Evolutionary conservation across 768 basidiomycete species (phyloP).

Genomic region (Tephrocybe sp.): DNA sequence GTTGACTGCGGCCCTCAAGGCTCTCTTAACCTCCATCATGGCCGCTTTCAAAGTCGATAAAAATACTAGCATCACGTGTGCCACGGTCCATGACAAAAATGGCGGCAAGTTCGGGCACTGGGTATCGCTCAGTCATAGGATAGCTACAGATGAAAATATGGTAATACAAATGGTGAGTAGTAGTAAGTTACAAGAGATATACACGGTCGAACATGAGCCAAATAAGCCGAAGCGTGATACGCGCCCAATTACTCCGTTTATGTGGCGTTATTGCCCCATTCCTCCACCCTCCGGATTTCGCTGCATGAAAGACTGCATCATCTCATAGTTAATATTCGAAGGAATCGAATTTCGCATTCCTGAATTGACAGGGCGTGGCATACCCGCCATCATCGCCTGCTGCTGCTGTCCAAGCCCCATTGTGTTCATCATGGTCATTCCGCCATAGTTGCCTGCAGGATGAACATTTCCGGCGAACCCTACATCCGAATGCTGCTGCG

Average conservation of each 20-base stretch:
- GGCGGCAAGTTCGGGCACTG: neutral
- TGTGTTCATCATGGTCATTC: conserved; percentile 23
- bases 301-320: conserved; percentile 45
- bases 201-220: too few species aligned
- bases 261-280: conserved; percentile 10
- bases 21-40: neutral
- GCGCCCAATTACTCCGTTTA: too few species aligned
- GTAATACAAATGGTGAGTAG: neutral
- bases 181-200: conserved; percentile 5
- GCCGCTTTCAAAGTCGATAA: neutral
- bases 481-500: conserved; percentile 17
- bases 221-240: too few species aligned
- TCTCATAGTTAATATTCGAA: conserved; percentile 35
- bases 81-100: neutral
- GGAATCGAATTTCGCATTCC: conserved; percentile 17
- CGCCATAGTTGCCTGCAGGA: conserved; percentile 7
- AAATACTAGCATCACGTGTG: conserved; percentile 11
- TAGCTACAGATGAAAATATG: neutral
- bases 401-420: conserved; percentile 22
- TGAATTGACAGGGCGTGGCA: conserved; percentile 17
- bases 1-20: neutral
- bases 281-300: conserved; percentile 25
- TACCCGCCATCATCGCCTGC: conserved; percentile 19
- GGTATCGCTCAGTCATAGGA: neutral
- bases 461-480: conserved; percentile 14